Conservation (phyloP, 495 filamentous ascomycete genomes). For the Oleoguttula mirabilis region DNA sequence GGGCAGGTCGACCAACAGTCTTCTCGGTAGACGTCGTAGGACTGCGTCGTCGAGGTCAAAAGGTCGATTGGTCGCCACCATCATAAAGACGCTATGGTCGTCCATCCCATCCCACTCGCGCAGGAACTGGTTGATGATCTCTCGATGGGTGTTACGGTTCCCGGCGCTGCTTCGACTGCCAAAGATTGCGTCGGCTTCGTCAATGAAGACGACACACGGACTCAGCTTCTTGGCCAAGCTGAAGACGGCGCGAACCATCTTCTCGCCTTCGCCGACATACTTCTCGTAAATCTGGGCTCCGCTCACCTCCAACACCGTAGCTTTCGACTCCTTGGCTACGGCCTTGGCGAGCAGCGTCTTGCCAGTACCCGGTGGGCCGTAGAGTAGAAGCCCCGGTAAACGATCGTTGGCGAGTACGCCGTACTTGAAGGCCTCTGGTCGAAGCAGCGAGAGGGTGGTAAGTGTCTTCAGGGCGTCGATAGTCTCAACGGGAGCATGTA, state of each 20-base stretch:
- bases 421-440: constrained; percentile 91
- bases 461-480: constrained; percentile 81
- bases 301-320: constrained; percentile 64
- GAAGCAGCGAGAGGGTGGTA: constrained; percentile 73
- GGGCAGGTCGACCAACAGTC: constrained; percentile 80
- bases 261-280: constrained; percentile 92
- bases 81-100: constrained; percentile 75
- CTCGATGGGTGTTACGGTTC: constrained; percentile 56
- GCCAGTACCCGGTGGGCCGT: constrained; percentile 90
- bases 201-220: constrained; percentile 93
- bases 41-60: constrained; percentile 95
- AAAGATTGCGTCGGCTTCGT: constrained; percentile 90
- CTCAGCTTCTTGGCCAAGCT: constrained; percentile 78
- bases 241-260: constrained; percentile 92
- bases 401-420: constrained; percentile 85
- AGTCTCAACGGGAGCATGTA: constrained; percentile 69
- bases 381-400: constrained; percentile 80
- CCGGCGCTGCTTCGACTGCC: constrained; percentile 52
- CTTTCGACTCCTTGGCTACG: constrained; percentile 86
- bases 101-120: constrained; percentile 97
- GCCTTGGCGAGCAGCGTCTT: constrained; percentile 94
- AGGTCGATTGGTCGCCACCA: constrained; percentile 95
- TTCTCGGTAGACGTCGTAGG: constrained; percentile 67
- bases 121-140: constrained; percentile 94
- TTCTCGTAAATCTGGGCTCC: constrained; percentile 84